Base-by-base conservation (phyloP, 345 rosid species). In the Hevea brasiliensis region DNA sequence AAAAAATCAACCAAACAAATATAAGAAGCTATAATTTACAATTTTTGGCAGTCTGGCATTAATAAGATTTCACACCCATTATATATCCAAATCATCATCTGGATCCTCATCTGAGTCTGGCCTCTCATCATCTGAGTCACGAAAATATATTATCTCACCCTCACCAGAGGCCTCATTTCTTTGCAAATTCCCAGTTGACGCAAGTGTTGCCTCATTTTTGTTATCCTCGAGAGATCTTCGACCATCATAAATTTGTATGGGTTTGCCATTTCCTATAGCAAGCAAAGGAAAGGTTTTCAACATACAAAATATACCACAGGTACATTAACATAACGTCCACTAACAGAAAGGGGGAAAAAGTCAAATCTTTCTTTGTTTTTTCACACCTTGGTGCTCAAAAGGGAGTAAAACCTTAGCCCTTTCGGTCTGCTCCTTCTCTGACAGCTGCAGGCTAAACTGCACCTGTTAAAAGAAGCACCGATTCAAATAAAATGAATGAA, bases 81-180 rank as follows among this genome's bases (percentile, higher is more conserved):
- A 95, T 64, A 95, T 91, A 76, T 95, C 99, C 77, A 92, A 70
- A 86, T 95, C 98, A 86, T 92, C 98, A 73, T 94, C 98, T 26
- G 98, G 97, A 70, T 94, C 98, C 76, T 94, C 98, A 55, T 92
- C 98, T 12, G 98, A 94, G 83, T 94, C 98, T 21, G 97, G 94
- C 83, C 77, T 81, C 83, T 94, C 98, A 79, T 92, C 99, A 71
- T 95, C 98, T 7, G 99, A 95, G 80, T 95, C 98, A 65, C 97
- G 87, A 67, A 82, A 89, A 85, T 92, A 95, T 80, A 91, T 89
- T 66, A 89, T 92, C 84, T 95, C 92, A 57, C 92, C 91, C 35
- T 71, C 82, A 45, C 85, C 82, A 7, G 81, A 50, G 64, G 81
- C 79, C 29, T 78, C 84, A 35, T 72, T 73, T 3, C 72, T 85